phyloP scores from a whole-genome alignment of 768 basidiomycete species.

The Tricholomella constricta region DNA sequence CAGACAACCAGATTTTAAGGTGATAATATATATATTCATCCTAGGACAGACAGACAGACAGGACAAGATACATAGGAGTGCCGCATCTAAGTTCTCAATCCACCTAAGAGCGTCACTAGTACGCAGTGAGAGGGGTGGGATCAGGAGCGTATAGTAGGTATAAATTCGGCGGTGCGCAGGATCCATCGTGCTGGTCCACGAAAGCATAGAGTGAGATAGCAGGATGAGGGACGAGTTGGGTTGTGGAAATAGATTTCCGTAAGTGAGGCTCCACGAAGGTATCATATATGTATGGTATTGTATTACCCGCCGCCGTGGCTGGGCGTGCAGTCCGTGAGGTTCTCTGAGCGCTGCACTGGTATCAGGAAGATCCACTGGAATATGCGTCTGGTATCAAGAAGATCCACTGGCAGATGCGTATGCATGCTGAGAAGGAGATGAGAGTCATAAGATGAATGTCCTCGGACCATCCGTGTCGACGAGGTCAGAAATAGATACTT shows the following conservation, averaged over 20 bases:
- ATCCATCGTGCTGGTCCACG: not conserved
- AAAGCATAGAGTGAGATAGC: constrained; percentile 2
- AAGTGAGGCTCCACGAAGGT: constrained; percentile 15
- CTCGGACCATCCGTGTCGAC: constrained; percentile 9
- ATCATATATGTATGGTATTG: constrained; percentile 16
- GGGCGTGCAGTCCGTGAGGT: not conserved
- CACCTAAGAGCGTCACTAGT: too few relatives aligned
- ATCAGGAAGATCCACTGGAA: constrained; percentile 8
- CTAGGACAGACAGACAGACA: too few relatives aligned
- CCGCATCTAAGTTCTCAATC: too few relatives aligned
- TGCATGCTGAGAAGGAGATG: constrained; percentile 13
- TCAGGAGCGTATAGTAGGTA: constrained; percentile 5
- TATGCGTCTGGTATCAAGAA: constrained; percentile 13
- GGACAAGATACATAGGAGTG: too few relatives aligned
- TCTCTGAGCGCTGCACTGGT: constrained; percentile 5
- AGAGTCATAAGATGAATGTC: constrained; percentile 11
- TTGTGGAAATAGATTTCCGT: not conserved
- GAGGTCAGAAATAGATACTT: constrained; percentile 23
- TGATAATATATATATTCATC: too few relatives aligned
- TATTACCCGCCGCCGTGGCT: constrained; percentile 1
- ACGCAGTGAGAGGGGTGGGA: too few relatives aligned
- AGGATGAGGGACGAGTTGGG: not conserved
- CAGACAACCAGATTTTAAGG: too few relatives aligned
- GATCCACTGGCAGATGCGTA: constrained; percentile 4
- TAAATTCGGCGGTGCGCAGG: not conserved